Base-by-base conservation (phyloP, 2,329 filamentous ascomycete genomes). In the Tolypocladium endophyticum region DNA sequence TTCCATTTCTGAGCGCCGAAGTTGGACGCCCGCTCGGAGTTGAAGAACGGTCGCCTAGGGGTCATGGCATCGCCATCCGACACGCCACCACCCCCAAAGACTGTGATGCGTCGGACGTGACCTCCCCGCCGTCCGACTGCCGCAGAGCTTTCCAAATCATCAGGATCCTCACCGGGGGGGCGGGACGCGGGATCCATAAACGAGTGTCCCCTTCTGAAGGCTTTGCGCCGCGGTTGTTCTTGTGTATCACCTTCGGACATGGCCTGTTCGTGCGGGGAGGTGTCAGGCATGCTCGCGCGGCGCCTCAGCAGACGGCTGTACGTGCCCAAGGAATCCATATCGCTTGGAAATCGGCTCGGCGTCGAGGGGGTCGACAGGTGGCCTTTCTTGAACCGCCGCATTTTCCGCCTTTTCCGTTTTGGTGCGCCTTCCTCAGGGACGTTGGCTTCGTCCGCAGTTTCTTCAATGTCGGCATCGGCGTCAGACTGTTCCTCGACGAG, bases 1-100 rank as follows among this genome's bases (percentile, higher is more conserved):
- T 87, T 87, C 94, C 94, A 99, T 76, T 90, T 91, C 67, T 93
- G 89, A 23, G 85, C 91, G 67, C 84, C 84, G 68, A 88, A 86
- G 20, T 87, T 91, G 2, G 87, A 84, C 30, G 88, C 86, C 65
- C 88, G 81, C 64, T 92, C 88, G 35, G 83, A 76, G 23, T 77
- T 77, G 66, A 90, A 81, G 67, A 85, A 81, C 8, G 82, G 79
- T 25, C 84, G 74, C 64, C 76, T 77, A 3, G 82, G 81, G 9
- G 79, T 80, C 59, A 84, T 78, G 18, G 81, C 80, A 65, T 87
- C 81, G 25, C 83, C 81, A 61, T 88, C 85, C 14, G 87, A 88
- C 52, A 80, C 75, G 62, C 85, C 83, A n/a, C 85, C 81, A 28
- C 84, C 83, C 20, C 84, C 82, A 61, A 87, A 83, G 60, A 85